Base-by-base conservation (phyloP, 2,329 filamentous ascomycete genomes). In the Monilinia aucupariae region DNA sequence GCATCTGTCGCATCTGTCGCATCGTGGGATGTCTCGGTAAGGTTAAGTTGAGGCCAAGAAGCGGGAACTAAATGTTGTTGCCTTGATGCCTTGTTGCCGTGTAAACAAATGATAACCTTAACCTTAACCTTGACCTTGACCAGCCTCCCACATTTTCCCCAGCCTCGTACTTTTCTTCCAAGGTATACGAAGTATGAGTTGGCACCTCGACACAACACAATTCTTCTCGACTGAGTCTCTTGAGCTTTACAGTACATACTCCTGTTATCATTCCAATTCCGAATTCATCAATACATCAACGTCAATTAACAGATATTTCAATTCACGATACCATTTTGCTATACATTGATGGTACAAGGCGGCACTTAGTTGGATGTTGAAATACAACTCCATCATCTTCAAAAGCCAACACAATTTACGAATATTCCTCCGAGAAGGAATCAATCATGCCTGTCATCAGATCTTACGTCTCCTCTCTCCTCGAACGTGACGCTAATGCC, bases 361-460 rank as follows among this genome's bases (percentile, higher is more conserved):
- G 43, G 45, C 9, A 43, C 39, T 59, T 51, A 34, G 58, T 43
- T 61, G 48, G 58, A 59, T 59, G 56, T 50, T n/a, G 45, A 34
- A 45, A 53, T n/a, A 43, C 8, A 61, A 53, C 50, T 54, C 13
- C 37, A 45, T 17, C 54, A 47, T 61, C 58, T 47, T 56, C 39
- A n/a, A 27, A 27, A 22, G 37, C 13, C 51, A 34, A 39, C 15
- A 1, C n/a, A 17, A 54, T 6, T 9, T 2, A 20, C 48, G 20
- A 25, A 13, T 30, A 13, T 51, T 43, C 8, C 13, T 7, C 20
- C 45, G 10, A 27, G 30, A 43, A 45, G 8, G n/a, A 22, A 61
- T 55, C 49, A 49, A 68, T 58, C 52, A 73, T 73, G 71, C 70
- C 71, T 49, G 70, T 70, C 27, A 61, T 72, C n/a, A 65, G 66